Evolutionary conservation across 371 early-diverging fungal species (phyloP).

Genomic region (Mucor racemosus): DNA sequence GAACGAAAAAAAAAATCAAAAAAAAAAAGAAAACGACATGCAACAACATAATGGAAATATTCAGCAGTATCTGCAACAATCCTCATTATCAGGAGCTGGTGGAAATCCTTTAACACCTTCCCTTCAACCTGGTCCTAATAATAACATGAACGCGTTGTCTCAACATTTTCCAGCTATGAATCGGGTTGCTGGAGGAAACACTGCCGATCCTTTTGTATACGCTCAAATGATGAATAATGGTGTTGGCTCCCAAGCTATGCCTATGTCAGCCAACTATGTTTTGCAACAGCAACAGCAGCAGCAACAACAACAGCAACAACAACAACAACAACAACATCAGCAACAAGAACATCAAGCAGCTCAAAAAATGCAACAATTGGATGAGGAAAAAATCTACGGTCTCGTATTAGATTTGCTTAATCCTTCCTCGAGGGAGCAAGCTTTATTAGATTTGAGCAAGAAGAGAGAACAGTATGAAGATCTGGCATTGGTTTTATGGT

Average conservation of each 20-base stretch:
- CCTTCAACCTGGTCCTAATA: conserved; percentile 19
- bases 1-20: background rate
- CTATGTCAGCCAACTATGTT: conserved; percentile 23
- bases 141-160: conserved; percentile 35
- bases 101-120: conserved; percentile 28
- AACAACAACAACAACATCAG: conserved; percentile 12
- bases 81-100: conserved; percentile 34
- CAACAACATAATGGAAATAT: conserved; percentile 22
- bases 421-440: conserved; percentile 82
- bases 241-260: conserved; percentile 18
- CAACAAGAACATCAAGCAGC: conserved; percentile 25
- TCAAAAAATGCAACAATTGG: conserved; percentile 57
- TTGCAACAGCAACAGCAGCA: conserved; percentile 32
- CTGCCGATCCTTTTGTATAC: conserved; percentile 33
- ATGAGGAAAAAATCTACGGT: conserved; percentile 84
- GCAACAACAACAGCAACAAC: conserved; percentile 21
- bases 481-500: conserved; percentile 95
- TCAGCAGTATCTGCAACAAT: conserved; percentile 50
- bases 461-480: conserved; percentile 94
- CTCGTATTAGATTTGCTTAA: conserved; percentile 87
- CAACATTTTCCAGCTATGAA: conserved; percentile 45
- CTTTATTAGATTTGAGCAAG: conserved; percentile 91
- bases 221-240: conserved; percentile 37
- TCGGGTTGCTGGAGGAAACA: conserved; percentile 22
- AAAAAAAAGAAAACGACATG: background rate